These are phyloP conservation scores for Lindgomyces ingoldianus DNA, from an alignment of 495 filamentous ascomycete species.

Conservation along the genomic window DNA sequence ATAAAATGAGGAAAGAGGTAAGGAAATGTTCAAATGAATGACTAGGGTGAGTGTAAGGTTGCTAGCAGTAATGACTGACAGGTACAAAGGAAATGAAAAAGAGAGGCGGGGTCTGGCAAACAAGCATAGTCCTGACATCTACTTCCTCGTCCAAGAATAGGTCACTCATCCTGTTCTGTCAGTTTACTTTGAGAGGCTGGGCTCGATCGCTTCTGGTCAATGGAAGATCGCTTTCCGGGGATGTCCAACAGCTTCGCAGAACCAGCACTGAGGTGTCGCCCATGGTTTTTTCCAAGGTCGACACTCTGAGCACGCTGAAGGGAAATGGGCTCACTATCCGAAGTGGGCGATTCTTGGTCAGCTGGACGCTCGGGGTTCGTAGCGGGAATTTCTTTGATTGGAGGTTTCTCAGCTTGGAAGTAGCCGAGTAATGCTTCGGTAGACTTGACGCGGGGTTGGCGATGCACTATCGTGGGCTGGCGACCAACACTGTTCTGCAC, in stretches of 20 bases:
- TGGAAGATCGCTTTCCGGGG: slow-evolving; percentile 39
- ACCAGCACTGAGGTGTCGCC: slow-evolving; percentile 70
- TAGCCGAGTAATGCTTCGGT: slow-evolving; percentile 68
- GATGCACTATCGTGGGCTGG: slow-evolving; percentile 57
- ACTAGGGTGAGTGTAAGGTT: slow-evolving; percentile 22
- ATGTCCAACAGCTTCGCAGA: slow-evolving; percentile 70
- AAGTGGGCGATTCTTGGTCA: slow-evolving; percentile 24
- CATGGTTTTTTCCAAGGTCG: slow-evolving; percentile 63
- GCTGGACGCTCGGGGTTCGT: background rate
- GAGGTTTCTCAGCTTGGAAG: slow-evolving; percentile 52
- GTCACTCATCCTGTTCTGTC: slow-evolving; percentile 9
- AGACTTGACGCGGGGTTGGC: slow-evolving; percentile 60
- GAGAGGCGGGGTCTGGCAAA: slow-evolving; percentile 35
- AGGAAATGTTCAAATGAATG: slow-evolving; percentile 34
- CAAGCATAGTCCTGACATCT: slow-evolving; percentile 3
- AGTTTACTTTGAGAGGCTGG: slow-evolving; percentile 20
- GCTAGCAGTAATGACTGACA: slow-evolving; percentile 34
- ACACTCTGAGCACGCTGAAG: slow-evolving; percentile 67
- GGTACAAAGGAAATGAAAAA: slow-evolving; percentile 40
- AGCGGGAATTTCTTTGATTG: background rate
- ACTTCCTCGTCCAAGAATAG: slow-evolving; percentile 17
- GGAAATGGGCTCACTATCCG: slow-evolving; percentile 27
- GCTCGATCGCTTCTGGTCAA: slow-evolving; percentile 29
- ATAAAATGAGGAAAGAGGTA: slow-evolving; percentile 3
- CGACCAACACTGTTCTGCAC: slow-evolving; percentile 59